phyloP scores from a whole-genome alignment of 2,329 filamentous ascomycete species.

The Aureobasidium sp. region DNA sequence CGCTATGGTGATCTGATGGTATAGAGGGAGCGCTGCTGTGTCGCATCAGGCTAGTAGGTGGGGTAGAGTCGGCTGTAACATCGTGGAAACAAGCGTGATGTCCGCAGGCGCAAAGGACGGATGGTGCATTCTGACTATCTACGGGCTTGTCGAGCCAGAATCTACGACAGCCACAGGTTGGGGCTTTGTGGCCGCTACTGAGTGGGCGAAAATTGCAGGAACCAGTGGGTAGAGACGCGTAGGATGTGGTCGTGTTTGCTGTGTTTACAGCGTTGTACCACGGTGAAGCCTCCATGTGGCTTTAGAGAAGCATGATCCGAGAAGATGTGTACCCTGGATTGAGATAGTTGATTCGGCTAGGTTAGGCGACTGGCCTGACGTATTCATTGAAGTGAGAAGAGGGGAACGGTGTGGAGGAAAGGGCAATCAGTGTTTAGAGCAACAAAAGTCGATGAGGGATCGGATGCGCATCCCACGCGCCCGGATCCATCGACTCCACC shows the following conservation, averaged over 20 bases:
- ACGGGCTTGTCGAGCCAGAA: slow-evolving; percentile 37
- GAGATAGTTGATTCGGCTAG: background rate
- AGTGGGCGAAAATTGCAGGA: slow-evolving; percentile 45
- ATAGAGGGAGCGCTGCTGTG: background rate
- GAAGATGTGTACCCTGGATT: background rate
- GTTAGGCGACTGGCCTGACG: background rate
- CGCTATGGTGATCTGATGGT: background rate
- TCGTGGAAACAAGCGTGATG: slow-evolving; percentile 51
- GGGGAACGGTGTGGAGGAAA: background rate
- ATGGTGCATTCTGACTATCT: slow-evolving; percentile 3
- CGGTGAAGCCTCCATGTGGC: slow-evolving; percentile 10
- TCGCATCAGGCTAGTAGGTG: slow-evolving; percentile 2
- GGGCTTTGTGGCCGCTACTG: slow-evolving; percentile 31
- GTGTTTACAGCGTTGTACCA: slow-evolving; percentile 8
- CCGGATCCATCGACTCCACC: slow-evolving; percentile 6
- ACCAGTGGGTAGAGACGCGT: slow-evolving; percentile 37
- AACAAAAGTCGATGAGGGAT: slow-evolving; percentile 1
- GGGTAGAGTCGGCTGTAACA: background rate
- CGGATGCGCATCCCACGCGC: background rate
- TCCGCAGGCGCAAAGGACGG: slow-evolving; percentile 36
- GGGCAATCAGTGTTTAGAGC: background rate
- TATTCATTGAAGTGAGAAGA: background rate
- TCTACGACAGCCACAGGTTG: slow-evolving; percentile 44
- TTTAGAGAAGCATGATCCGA: slow-evolving; percentile 8
- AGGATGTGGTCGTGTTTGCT: slow-evolving; percentile 6